Percentiles rank a stretch among this genome's conserved stretches.
phyloP scores from a whole-genome alignment of 2,329 filamentous ascomycete genomes.

The Chaetothyriales sp. region DNA sequence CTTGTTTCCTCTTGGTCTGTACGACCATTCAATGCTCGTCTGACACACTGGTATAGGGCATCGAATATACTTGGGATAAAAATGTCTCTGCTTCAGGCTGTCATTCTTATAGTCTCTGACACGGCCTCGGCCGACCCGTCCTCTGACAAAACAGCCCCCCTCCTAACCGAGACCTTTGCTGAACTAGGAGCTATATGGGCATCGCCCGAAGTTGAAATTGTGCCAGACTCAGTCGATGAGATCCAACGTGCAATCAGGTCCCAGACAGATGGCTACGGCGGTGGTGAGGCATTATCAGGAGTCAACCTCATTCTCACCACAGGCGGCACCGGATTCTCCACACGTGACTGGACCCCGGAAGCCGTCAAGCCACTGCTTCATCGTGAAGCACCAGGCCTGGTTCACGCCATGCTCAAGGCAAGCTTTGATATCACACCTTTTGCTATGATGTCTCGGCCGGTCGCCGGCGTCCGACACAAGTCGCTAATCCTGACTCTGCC shows the following conservation, averaged over 20 bases:
- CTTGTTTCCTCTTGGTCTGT: no score
- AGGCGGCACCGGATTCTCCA: slow-evolving; percentile 84
- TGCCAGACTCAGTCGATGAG: slow-evolving; percentile 56
- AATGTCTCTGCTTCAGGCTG: slow-evolving; percentile 44
- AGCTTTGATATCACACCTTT: slow-evolving; percentile 83
- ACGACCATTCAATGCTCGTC: no score
- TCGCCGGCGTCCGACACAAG: slow-evolving; percentile 70
- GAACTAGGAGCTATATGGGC: slow-evolving; percentile 58
- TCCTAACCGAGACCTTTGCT: slow-evolving; percentile 54
- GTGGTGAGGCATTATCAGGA: slow-evolving; percentile 14
- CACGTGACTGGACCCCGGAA: slow-evolving; percentile 78
- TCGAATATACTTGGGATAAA: no score
- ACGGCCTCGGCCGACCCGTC: slow-evolving; percentile 68
- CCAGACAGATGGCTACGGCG: slow-evolving; percentile 54
- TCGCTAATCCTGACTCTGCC: slow-evolving; percentile 78
- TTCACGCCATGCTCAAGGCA: slow-evolving; percentile 83
- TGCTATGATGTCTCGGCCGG: slow-evolving; percentile 89
- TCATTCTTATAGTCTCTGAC: slow-evolving; percentile 77
- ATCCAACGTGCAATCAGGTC: slow-evolving; percentile 59
- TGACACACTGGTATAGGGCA: no score
- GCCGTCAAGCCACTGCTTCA: slow-evolving; percentile 67
- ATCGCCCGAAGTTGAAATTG: slow-evolving; percentile 54
- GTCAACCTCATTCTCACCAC: slow-evolving; percentile 71
- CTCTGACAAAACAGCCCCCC: slow-evolving; percentile 56
- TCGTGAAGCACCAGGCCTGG: slow-evolving; percentile 72